A percentile compares a stretch with the other conserved stretches of the same genome.
Evolutionary conservation across 352 stramenopile species (phyloP).

Genomic region (Globisporangium nagaii): DNA sequence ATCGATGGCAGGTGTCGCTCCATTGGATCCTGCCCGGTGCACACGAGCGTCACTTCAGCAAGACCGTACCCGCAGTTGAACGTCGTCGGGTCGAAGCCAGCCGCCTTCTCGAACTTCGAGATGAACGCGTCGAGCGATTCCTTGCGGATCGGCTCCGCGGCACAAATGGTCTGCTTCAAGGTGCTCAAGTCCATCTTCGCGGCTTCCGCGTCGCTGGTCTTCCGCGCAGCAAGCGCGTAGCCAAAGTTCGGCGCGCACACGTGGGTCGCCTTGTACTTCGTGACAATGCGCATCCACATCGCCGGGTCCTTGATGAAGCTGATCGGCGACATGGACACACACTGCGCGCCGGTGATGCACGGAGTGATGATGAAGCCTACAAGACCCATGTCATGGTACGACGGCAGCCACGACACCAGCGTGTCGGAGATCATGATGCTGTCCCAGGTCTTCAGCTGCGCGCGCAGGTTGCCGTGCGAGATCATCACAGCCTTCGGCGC

Average conservation of each 20-base stretch:
- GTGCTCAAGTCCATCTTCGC: conserved; percentile 52
- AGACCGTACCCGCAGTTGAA: conserved; percentile 83
- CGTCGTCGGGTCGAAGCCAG: conserved; percentile 60
- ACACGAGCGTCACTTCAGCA: conserved; percentile 79
- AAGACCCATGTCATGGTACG: conserved; percentile 83
- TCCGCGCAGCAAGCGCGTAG: conserved; percentile 65
- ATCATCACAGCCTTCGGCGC: conserved; percentile 83
- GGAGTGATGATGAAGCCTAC: conserved; percentile 80
- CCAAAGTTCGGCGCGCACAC: conserved; percentile 79
- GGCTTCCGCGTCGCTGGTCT: conserved; percentile 64
- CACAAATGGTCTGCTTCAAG: conserved; percentile 75
- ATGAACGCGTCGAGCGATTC: conserved; percentile 77
- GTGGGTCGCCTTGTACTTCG: conserved; percentile 75
- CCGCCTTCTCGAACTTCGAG: conserved; percentile 41
- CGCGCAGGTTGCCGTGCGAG: conserved; percentile 67
- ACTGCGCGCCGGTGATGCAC: conserved; percentile 45
- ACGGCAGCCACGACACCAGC: conserved; percentile 75
- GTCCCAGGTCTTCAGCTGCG: conserved; percentile 74
- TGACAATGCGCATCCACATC: conserved; percentile 72
- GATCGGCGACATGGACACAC: conserved; percentile 79
- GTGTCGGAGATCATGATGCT: conserved; percentile 55
- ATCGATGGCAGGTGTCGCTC: conserved; percentile 48
- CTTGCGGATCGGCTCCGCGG: conserved; percentile 70
- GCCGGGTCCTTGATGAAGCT: conserved; percentile 84
- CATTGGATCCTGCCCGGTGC: conserved; percentile 57